A percentile compares a stretch with the other conserved stretches of the same genome.
Conservation (phyloP, 495 filamentous ascomycete species). For the Tuber aestivum region DNA sequence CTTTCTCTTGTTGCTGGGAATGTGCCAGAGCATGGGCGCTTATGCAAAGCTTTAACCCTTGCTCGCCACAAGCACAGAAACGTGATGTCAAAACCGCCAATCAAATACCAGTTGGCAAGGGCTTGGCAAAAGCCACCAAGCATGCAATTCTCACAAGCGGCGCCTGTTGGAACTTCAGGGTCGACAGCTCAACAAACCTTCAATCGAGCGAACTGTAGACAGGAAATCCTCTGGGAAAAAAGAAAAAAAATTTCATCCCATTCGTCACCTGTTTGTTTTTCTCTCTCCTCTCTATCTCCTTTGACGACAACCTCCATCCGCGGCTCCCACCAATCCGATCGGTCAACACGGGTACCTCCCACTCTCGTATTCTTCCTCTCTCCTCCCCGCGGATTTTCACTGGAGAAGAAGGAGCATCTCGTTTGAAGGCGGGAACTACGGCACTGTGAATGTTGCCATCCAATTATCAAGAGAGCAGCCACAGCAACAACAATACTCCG, state of each 20-base stretch:
- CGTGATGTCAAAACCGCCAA: not conserved
- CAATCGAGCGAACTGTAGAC: not conserved
- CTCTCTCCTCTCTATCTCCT: not conserved
- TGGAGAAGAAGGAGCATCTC: not conserved
- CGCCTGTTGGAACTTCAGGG: not conserved
- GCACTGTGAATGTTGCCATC: constrained; percentile 9
- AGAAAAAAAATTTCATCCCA: not conserved
- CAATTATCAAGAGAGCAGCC: constrained; percentile 12
- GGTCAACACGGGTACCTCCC: constrained; percentile 12
- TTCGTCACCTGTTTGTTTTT: not conserved
- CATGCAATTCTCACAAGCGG: not conserved
- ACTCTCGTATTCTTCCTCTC: not conserved
- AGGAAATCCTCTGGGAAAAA: not conserved
- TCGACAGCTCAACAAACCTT: not conserved
- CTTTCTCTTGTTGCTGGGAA: not conserved
- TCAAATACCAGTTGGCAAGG: not conserved
- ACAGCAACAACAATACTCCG: constrained; percentile 5
- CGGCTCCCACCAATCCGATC: constrained; percentile 5
- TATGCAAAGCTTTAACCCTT: not conserved
- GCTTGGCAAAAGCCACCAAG: not conserved
- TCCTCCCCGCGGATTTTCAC: not conserved
- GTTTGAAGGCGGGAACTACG: constrained; percentile 1
- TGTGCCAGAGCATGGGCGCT: not conserved
- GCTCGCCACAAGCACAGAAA: not conserved
- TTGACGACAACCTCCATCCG: not conserved